Evolutionary conservation across 2,329 filamentous ascomycete genomes (phyloP), one percentile per base, ranked within the genome.

Genomic region (Cladosporium oxysporum): DNA sequence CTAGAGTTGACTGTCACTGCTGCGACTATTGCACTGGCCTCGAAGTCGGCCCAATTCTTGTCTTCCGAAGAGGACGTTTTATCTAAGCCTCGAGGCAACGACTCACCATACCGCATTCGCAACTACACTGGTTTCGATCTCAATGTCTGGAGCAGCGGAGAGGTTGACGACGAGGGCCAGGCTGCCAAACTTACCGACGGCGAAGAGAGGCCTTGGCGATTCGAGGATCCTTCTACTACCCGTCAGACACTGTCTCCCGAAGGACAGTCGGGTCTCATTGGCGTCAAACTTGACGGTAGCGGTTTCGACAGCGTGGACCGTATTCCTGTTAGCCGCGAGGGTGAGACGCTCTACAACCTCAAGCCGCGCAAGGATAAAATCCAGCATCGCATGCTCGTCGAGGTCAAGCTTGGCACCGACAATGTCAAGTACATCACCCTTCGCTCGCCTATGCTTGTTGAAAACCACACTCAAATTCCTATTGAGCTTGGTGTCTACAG

Each of bases 391-490:
- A 85, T 99, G 21, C 87, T 98, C 28, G 93, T 98, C 0, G 95
- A 99, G 66, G 90, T 99, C 62, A 92, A 87, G 62, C 84, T 99
- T 28, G 95, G 93, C n/a, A 82, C 87, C 0, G 94, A 99, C 81
- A 98, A 98, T 73, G 91, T 99, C 80, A 99, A 99, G 81, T 96
- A 96, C 76, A 96, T 99, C 74, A 99, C 93, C 1, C 89, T 99
- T 74, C 88, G 95, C 29, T 98, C 94, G 21, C 95, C 95, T 0
- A 82, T 99, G 1, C 81, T 97, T 0, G 88, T 99, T 8, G 95
- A 99, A 76, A 99, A 99, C 78, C 91, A 95, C 69, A 99, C 95
- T 0, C 92, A 99, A 75, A 97, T 99, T 52, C 94, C 95, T 0
- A 89, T 99, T 16, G 95, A 99, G 77, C 79, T 99, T 26, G 96